These are phyloP conservation scores for Hamamelis virginiana DNA, from an alignment of 164 flowering plant genomes.

Conservation along the genomic window DNA sequence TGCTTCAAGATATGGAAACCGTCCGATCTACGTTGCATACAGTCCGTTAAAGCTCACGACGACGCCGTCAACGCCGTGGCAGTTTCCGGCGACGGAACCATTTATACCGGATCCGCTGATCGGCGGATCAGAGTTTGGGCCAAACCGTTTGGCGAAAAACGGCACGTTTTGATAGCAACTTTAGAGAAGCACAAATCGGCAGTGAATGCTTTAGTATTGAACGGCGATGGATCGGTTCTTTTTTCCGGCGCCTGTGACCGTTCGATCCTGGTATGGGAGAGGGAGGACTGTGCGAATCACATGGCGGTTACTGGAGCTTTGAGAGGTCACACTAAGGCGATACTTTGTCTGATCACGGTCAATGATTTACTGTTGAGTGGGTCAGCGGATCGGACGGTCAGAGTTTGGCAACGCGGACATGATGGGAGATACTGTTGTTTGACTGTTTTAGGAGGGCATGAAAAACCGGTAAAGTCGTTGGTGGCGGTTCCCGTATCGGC, in stretches of 20 bases:
- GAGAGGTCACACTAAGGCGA: slow-evolving; percentile 72
- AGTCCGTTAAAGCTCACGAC: slow-evolving; percentile 70
- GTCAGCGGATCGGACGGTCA: slow-evolving; percentile 85
- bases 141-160: slow-evolving; percentile 30
- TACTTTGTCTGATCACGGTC: slow-evolving; percentile 58
- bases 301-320: slow-evolving; percentile 74
- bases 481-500: slow-evolving; percentile 34
- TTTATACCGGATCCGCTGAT: slow-evolving; percentile 85
- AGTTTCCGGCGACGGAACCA: slow-evolving; percentile 55
- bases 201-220: slow-evolving; percentile 74
- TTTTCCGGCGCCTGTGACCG: slow-evolving; percentile 90
- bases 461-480: slow-evolving; percentile 69
- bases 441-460: slow-evolving; percentile 62
- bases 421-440: slow-evolving; percentile 49
- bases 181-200: slow-evolving; percentile 82
- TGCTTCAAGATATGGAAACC: slow-evolving; percentile 65
- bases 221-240: slow-evolving; percentile 51
- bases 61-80: slow-evolving; percentile 83
- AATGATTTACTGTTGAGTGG: slow-evolving; percentile 69
- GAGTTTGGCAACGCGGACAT: slow-evolving; percentile 64
- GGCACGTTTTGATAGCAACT: slow-evolving; percentile 54
- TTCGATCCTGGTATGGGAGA: slow-evolving; percentile 89
- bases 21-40: slow-evolving; percentile 51
- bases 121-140: slow-evolving; percentile 64
- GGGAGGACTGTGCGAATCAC: slow-evolving; percentile 69